These are phyloP conservation scores for Eurotiales sp. DNA, from an alignment of 2,329 filamentous ascomycete species.

Conservation along the genomic window DNA sequence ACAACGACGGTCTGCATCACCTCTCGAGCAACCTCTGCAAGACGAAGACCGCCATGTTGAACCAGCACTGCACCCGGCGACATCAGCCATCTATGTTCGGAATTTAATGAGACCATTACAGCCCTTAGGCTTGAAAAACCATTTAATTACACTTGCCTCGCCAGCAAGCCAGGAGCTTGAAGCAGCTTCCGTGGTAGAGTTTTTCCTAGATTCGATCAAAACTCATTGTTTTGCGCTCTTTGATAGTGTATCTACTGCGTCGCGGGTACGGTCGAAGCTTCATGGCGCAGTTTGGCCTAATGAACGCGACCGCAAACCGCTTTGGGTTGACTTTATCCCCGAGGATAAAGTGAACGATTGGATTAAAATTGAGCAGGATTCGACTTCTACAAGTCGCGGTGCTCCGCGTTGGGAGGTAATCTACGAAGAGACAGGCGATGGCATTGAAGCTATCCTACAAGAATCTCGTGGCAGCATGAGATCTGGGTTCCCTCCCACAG, in stretches of 20 bases:
- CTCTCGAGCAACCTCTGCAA: conserved; percentile 29
- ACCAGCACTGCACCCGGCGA: conserved; percentile 67
- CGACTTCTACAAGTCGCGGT: conserved; percentile 37
- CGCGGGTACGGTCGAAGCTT: conserved; percentile 69
- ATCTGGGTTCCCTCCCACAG: conserved; percentile 21
- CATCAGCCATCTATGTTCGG: conserved; percentile 78
- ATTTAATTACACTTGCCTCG: conserved; percentile 67
- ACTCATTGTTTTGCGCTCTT: conserved; percentile 85
- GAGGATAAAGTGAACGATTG: conserved; percentile 68
- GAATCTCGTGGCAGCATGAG: conserved; percentile 38
- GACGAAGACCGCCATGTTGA: conserved; percentile 37
- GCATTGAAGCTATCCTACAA: conserved; percentile 56
- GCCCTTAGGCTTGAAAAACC: conserved; percentile 60
- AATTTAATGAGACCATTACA: conserved; percentile 86
- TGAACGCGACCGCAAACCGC: conserved; percentile 74
- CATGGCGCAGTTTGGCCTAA: conserved; percentile 83
- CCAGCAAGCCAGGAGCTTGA: conserved; percentile 51
- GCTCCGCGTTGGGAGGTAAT: conserved; percentile 66
- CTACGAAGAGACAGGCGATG: conserved; percentile 59
- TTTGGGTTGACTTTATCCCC: conserved; percentile 89
- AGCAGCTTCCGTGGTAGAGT: conserved; percentile 58
- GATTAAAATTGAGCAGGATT: conserved; percentile 65
- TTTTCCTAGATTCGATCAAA: conserved; percentile 79
- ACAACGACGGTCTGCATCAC: conserved; percentile 23
- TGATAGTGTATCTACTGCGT: conserved; percentile 64